phyloP scores from a whole-genome alignment of 2,329 filamentous ascomycete genomes.

The Pseudocercospora fuligena region DNA sequence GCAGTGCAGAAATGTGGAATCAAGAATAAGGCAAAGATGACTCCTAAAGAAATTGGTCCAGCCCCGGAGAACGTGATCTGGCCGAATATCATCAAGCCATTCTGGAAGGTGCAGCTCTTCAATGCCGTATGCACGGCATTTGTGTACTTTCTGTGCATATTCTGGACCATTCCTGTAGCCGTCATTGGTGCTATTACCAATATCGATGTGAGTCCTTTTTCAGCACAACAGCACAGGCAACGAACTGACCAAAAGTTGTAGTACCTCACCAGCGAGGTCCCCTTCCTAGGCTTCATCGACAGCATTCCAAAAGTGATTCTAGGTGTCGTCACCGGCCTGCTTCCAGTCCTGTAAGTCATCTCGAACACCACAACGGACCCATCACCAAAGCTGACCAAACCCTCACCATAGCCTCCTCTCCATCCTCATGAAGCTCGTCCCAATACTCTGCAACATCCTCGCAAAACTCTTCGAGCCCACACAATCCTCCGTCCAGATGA shows the following conservation, averaged over 20 bases:
- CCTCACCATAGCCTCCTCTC: slow-evolving; percentile 45
- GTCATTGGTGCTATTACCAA: slow-evolving; percentile 52
- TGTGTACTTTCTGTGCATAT: slow-evolving; percentile 49
- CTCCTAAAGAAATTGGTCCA: slow-evolving; percentile 48
- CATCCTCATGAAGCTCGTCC: slow-evolving; percentile 51
- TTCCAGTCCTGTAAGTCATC: slow-evolving; percentile 39
- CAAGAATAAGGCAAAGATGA: slow-evolving; percentile 39
- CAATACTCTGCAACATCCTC: slow-evolving; percentile 46
- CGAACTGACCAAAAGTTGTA: slow-evolving; percentile 16
- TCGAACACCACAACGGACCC: neutral
- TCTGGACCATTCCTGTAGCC: slow-evolving; percentile 53
- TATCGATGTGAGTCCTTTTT: slow-evolving; percentile 35
- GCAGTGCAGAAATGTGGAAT: slow-evolving; percentile 65
- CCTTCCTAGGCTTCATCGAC: slow-evolving; percentile 50
- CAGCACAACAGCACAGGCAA: neutral
- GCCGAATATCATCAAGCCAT: slow-evolving; percentile 48
- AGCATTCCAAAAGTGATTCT: slow-evolving; percentile 47
- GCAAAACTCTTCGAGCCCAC: slow-evolving; percentile 39
- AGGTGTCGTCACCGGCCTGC: slow-evolving; percentile 53
- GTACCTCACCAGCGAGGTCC: slow-evolving; percentile 45
- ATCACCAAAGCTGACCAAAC: neutral
- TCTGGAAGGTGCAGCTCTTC: slow-evolving; percentile 37
- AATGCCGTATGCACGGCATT: slow-evolving; percentile 45
- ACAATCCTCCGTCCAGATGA: slow-evolving; percentile 46
- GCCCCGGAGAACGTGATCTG: slow-evolving; percentile 49